Conservation (phyloP, 2,329 filamentous ascomycete species). For the Fusarium piperis region DNA sequence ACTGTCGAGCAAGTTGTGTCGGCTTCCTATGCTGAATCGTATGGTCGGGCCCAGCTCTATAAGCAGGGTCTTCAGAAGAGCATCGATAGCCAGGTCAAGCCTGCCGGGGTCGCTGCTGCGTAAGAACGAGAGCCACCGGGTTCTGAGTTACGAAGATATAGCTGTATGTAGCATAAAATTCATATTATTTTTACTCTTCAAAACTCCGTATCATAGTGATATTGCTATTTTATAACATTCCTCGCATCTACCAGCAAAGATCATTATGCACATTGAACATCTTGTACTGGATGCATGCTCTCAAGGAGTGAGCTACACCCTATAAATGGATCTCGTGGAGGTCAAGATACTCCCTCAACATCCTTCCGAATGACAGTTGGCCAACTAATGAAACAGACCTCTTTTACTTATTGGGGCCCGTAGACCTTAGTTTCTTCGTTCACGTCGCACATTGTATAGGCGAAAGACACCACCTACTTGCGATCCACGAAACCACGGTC, state of each 20-base stretch:
- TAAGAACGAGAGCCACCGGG: neutral
- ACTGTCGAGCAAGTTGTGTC: conserved; percentile 48
- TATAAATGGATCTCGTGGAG: neutral
- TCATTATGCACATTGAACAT: neutral
- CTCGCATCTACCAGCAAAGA: neutral
- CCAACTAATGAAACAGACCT: neutral
- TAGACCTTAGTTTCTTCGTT: neutral
- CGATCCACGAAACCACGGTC: neutral
- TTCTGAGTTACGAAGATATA: neutral
- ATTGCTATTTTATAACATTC: neutral
- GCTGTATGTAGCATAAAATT: neutral
- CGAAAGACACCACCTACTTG: neutral
- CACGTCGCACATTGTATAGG: neutral
- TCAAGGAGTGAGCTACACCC: neutral
- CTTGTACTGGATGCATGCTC: neutral
- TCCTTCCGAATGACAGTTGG: neutral
- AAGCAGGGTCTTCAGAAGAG: conserved; percentile 42
- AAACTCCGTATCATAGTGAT: neutral
- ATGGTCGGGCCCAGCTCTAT: conserved; percentile 45
- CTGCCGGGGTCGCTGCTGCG: neutral
- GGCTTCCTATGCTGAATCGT: conserved; percentile 47
- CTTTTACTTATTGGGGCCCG: neutral
- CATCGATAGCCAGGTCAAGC: conserved; percentile 10
- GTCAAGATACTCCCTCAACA: neutral
- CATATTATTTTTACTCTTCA: neutral